phyloP scores from a whole-genome alignment of 768 basidiomycete genomes.

The Russula olivacea region DNA sequence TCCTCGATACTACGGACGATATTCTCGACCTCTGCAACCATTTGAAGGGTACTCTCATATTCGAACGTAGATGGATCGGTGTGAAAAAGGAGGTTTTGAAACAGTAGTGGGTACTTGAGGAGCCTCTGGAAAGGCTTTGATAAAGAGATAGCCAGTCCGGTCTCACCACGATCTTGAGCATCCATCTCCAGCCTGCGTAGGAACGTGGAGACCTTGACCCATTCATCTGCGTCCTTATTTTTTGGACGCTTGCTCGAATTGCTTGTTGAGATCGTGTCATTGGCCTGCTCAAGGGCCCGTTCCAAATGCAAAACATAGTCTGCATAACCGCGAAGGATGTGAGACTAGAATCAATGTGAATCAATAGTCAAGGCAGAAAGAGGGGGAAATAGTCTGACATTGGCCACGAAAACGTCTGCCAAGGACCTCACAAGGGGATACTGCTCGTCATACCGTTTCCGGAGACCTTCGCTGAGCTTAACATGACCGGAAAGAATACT shows the following conservation, averaged over 20 bases:
- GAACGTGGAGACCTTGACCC: conserved; percentile 69
- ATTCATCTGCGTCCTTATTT: conserved; percentile 74
- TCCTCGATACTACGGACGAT: conserved; percentile 97
- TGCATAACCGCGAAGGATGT: conserved; percentile 90
- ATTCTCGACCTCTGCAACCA: conserved; percentile 95
- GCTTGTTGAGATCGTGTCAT: conserved; percentile 62
- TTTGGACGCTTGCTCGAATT: conserved; percentile 67
- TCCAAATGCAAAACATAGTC: conserved; percentile 94
- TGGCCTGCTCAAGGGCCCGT: conserved; percentile 81
- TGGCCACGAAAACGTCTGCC: conserved; percentile 93
- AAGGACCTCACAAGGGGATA: conserved; percentile 89
- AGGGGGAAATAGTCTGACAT: conserved; percentile 47
- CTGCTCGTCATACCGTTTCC: conserved; percentile 91
- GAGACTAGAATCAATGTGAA: conserved; percentile 49
- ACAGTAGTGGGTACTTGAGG: conserved; percentile 93
- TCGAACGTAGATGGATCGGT: conserved; percentile 97
- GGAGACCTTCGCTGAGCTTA: conserved; percentile 74
- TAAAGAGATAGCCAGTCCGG: conserved; percentile 88
- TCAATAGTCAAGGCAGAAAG: conserved; percentile 21
- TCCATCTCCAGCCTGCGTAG: conserved; percentile 72
- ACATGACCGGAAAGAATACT: conserved; percentile 89
- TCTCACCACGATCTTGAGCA: conserved; percentile 85
- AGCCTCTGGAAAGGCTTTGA: conserved; percentile 97
- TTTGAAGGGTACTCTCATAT: conserved; percentile 91
- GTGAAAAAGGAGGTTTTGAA: conserved; percentile 95